Conservation (phyloP, 257 asterid genomes). For the Scutellaria baicalensis region DNA sequence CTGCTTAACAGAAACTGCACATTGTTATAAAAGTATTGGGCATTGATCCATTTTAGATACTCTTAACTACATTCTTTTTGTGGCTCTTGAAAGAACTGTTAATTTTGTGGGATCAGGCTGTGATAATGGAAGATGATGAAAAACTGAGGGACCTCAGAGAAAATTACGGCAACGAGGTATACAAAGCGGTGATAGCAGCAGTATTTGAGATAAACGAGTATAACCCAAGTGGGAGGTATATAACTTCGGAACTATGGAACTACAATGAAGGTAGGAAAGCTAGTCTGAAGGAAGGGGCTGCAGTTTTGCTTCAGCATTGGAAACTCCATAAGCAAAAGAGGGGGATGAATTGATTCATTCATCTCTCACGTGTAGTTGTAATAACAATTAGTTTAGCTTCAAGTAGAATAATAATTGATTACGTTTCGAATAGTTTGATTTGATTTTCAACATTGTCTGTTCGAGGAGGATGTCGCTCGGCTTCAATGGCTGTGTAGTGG, state of each 20-base stretch:
- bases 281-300: constrained; percentile 62
- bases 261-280: constrained; percentile 62
- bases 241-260: constrained; percentile 78
- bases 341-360: constrained; percentile 24
- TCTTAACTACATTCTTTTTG: neutral
- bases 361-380: constrained; percentile 7
- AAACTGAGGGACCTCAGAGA: constrained; percentile 61
- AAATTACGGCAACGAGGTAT: constrained; percentile 43
- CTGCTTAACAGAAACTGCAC: too few species aligned
- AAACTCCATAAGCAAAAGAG: constrained; percentile 22
- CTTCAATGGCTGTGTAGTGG: too few species aligned
- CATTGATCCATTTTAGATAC: too few species aligned
- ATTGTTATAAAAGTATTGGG: too few species aligned
- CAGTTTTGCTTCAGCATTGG: constrained; percentile 52
- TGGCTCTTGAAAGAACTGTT: neutral
- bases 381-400: neutral
- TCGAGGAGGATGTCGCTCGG: too few species aligned
- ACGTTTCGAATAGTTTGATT: neutral
- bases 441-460: neutral
- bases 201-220: constrained; percentile 65
- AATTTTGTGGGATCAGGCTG: constrained; percentile 29
- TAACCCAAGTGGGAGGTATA: constrained; percentile 82
- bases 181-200: constrained; percentile 59
- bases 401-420: neutral
- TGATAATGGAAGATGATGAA: constrained; percentile 61